phyloP scores from a whole-genome alignment of 2,329 filamentous ascomycete species.

The Fusarium torreyae region DNA sequence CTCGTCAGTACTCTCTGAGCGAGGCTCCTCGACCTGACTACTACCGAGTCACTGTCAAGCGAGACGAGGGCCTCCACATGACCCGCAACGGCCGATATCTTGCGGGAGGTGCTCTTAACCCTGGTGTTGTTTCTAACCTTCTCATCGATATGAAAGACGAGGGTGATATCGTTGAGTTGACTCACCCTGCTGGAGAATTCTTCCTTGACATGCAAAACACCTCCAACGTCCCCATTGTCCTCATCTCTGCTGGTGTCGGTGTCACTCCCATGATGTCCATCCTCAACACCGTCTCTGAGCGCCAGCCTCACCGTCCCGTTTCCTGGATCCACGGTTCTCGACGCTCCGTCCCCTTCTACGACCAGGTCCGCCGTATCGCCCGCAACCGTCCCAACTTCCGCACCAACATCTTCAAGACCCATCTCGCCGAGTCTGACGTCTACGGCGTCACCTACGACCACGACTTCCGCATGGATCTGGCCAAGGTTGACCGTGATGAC shows the following conservation, averaged over 20 bases:
- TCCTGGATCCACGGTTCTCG: slow-evolving; percentile 74
- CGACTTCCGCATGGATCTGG: slow-evolving; percentile 62
- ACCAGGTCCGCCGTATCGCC: slow-evolving; percentile 64
- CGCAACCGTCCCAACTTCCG: slow-evolving; percentile 55
- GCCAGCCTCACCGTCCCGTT: slow-evolving; percentile 63
- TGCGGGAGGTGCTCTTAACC: slow-evolving; percentile 59
- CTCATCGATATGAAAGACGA: slow-evolving; percentile 73
- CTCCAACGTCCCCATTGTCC: slow-evolving; percentile 63
- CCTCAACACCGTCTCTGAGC: slow-evolving; percentile 66
- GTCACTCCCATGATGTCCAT: slow-evolving; percentile 74
- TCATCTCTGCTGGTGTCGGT: slow-evolving; percentile 74
- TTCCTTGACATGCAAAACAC: slow-evolving; percentile 63
- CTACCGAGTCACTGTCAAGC: slow-evolving; percentile 81
- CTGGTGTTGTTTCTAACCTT: slow-evolving; percentile 78
- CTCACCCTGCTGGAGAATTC: slow-evolving; percentile 77
- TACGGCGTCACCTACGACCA: slow-evolving; percentile 62
- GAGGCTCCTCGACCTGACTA: slow-evolving; percentile 73
- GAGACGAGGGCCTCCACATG: slow-evolving; percentile 68
- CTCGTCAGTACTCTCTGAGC: slow-evolving; percentile 80
- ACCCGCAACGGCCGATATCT: slow-evolving; percentile 45
- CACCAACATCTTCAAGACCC: slow-evolving; percentile 66
- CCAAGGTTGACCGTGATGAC: slow-evolving; percentile 60
- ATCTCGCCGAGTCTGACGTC: slow-evolving; percentile 62
- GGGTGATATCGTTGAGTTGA: slow-evolving; percentile 75
- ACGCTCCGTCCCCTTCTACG: slow-evolving; percentile 66